Base-by-base conservation (phyloP, 257 asterid genomes). In the Knoxia roxburghii region DNA sequence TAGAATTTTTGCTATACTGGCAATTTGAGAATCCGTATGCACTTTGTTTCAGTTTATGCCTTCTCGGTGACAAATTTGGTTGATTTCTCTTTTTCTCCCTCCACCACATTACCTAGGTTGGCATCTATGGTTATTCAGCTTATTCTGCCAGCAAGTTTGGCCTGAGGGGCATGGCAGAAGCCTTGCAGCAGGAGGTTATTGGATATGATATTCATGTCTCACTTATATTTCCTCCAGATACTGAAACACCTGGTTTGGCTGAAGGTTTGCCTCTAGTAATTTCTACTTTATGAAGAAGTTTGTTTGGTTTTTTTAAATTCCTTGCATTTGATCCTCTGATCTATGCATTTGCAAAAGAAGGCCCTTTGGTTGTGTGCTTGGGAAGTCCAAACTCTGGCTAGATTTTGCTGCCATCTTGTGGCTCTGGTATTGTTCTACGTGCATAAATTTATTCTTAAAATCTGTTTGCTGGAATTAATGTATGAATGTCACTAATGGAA, bases 71-170 rank as follows among this genome's bases (percentile, higher is more conserved):
- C 8, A 10, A 20, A 57, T 69, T 60, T 72, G 26, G 1, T 46
- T 59, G 9, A 33, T 60, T 60, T 75, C 33, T 35, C 1, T n/a
- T n/a, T n/a, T n/a, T n/a, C n/a, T n/a, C n/a, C n/a, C n/a, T n/a
- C n/a, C n/a, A 53, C 43, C 23, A 59, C 12, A 65, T 69, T 49
- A 46, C 53, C 4, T 81, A 94, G 99, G 99, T 90, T 27, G 99
- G 99, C 35, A 83, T 94, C 61, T 94, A 90, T 63, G 99, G 99
- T 32, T 94, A 94, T 77, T 72, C 99, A 60, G 99, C 98, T 46
- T 94, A 94, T 82, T 86, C 99, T 3, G 97, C 99, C 46, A 87
- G 93, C 74, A 94, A 94, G 76, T 94, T 90, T 57, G 99, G 91
- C 62, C 96, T 94, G 68, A 85, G 81, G 79, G 98, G 99, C 37